Base-by-base conservation (phyloP, 805 yeast species). In the Saccharomycopsis amapae region DNA sequence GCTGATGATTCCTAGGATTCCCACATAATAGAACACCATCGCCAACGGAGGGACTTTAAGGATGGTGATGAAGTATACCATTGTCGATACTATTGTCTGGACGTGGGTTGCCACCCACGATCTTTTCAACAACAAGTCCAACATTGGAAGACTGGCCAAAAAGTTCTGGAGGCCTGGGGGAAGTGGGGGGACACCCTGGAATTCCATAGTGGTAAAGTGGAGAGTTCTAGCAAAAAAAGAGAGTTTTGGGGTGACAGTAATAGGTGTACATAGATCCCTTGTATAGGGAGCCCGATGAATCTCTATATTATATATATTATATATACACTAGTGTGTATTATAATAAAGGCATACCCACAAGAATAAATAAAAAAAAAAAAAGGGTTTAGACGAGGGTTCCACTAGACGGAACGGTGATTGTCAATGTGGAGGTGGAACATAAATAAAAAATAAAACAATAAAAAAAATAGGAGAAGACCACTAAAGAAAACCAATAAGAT, bases 1-100 rank as follows among this genome's bases (percentile, higher is more conserved):
- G 18, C 37, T 20, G 10, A 50, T 46, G 7, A 46, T 43, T 13
- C 46, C 53, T 9, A 50, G 15, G 13, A 22, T 42, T 10, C 46
- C 51, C 15, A 47, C 13, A 7, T 33, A 34, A 25, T 50, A 50
- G 23, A 36, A 36, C 12, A 50, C 15, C 15, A 31, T 20, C 3
- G 48, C 38, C n/a, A 46, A 23, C 13, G 19, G 38, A 10, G 45
- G 48, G 3, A 31, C 19, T 20, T 40, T 45, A 10, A 48, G 20
- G 17, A 47, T 35, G 5, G 47, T 42, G n/a, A 49, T 33, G 15
- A 33, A 24, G 25, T 49, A 49, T 15, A 39, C 13, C 20, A 23
- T 18, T 3, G 37, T 32, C 4, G 23, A 23, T 6, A 40, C 10
- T 12, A 45, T 25, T 3, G 49, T 45, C 9, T 23, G 28, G 5